Percentiles rank a stretch among this genome's conserved stretches.
These are phyloP conservation scores for Ophiostoma pallidulum DNA, from an alignment of 2,329 filamentous ascomycete species.

Conservation along the genomic window DNA sequence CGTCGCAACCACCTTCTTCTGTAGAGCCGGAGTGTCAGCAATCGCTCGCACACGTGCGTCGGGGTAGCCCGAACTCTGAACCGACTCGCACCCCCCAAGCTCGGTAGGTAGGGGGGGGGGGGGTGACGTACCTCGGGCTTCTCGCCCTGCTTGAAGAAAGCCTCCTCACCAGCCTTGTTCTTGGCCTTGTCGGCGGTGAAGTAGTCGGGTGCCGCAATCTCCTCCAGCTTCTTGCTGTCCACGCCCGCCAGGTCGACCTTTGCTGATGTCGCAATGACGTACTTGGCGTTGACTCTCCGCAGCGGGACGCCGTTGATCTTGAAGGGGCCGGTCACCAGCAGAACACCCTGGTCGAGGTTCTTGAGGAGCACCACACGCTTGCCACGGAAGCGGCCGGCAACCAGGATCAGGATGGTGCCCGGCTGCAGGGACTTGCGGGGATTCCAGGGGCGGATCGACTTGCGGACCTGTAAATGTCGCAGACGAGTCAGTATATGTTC, in stretches of 20 bases:
- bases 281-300: slow-evolving; percentile 85
- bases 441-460: slow-evolving; percentile 80
- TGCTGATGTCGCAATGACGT: slow-evolving; percentile 84
- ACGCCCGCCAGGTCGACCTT: slow-evolving; percentile 78
- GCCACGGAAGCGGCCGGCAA: slow-evolving; percentile 98
- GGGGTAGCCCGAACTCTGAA: too few relatives aligned
- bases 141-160: slow-evolving; percentile 99
- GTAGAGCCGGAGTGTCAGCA: slow-evolving; percentile 28
- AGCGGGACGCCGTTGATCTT: slow-evolving; percentile 99
- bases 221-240: slow-evolving; percentile 82
- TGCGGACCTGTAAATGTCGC: slow-evolving; percentile 65
- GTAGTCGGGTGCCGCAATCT: slow-evolving; percentile 71
- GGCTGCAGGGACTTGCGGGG: slow-evolving; percentile 84
- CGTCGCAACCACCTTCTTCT: slow-evolving; percentile 96
- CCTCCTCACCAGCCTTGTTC: slow-evolving; percentile 95
- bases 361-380: slow-evolving; percentile 99
- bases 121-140: slow-evolving; percentile 75
- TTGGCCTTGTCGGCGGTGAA: slow-evolving; percentile 91
- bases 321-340: slow-evolving; percentile 98
- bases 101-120: too few relatives aligned
- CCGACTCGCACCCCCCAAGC: too few relatives aligned
- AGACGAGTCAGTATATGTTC: slow-evolving; percentile 11
- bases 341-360: slow-evolving; percentile 91
- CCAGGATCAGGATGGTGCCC: slow-evolving; percentile 95
- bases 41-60: too few relatives aligned